These are phyloP conservation scores for Cochlearia excelsa DNA, from an alignment of 345 rosid species.

Conservation along the genomic window DNA sequence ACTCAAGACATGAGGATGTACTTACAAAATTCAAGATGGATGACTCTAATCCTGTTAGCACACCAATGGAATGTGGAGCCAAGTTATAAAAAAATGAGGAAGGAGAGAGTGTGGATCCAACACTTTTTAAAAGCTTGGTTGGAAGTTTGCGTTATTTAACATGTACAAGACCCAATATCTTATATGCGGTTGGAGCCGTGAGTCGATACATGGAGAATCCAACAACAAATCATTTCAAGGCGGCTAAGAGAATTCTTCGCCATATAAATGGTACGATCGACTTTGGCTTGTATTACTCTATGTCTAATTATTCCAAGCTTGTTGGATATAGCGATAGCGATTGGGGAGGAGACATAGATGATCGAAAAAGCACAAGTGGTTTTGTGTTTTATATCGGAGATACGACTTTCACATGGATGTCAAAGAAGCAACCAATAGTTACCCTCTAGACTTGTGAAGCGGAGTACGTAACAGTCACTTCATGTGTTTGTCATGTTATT, in stretches of 20 bases:
- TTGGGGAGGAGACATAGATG: neutral
- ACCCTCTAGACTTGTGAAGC: neutral
- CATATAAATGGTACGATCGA: neutral
- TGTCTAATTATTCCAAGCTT: neutral
- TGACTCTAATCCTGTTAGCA: neutral
- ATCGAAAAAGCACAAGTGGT: neutral
- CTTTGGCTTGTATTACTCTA: neutral
- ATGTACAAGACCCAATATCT: too few species aligned
- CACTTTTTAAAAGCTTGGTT: too few species aligned
- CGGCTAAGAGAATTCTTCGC: neutral
- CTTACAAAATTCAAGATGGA: neutral
- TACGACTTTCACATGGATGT: neutral
- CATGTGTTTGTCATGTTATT: neutral
- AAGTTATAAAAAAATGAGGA: neutral
- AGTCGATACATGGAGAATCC: too few species aligned
- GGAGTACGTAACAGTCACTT: neutral
- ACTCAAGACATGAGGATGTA: neutral
- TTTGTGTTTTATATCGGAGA: neutral
- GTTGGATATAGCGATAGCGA: neutral
- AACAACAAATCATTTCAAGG: too few species aligned
- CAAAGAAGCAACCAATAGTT: neutral
- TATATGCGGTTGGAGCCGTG: too few species aligned
- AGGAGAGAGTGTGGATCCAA: neutral
- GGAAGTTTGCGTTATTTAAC: too few species aligned
- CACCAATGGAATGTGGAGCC: neutral